A percentile compares a stretch with the other conserved stretches of the same genome.
These are phyloP conservation scores for Lasiosphaeria ovina DNA, from an alignment of 495 filamentous ascomycete species.

Conservation along the genomic window DNA sequence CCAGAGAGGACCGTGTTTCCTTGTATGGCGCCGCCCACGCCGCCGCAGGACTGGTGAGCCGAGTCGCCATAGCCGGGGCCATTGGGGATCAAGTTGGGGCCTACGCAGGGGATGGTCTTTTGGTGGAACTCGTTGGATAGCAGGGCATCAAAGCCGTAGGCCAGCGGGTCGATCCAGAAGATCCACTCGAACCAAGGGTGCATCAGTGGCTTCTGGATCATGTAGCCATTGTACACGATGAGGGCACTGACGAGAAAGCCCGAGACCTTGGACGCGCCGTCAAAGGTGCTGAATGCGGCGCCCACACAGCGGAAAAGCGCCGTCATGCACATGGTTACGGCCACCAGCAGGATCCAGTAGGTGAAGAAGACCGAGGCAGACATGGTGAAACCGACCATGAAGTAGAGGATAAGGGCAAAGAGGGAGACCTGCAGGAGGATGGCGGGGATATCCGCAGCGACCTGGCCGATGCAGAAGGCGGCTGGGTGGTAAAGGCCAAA, in stretches of 20 bases:
- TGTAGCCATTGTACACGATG: slow-evolving; percentile 73
- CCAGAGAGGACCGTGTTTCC: slow-evolving; percentile 57
- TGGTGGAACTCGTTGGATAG: slow-evolving; percentile 69
- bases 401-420: slow-evolving; percentile 76
- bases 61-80: slow-evolving; percentile 51
- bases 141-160: slow-evolving; percentile 69
- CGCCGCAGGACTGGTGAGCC: slow-evolving; percentile 57
- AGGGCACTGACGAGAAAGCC: slow-evolving; percentile 61
- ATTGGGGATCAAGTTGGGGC: slow-evolving; percentile 54
- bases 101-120: slow-evolving; percentile 47
- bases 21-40: slow-evolving; percentile 50
- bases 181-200: slow-evolving; percentile 77
- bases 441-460: slow-evolving; percentile 73
- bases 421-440: slow-evolving; percentile 67
- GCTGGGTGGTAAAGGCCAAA: slow-evolving; percentile 80
- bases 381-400: slow-evolving; percentile 64
- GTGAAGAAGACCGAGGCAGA: slow-evolving; percentile 81
- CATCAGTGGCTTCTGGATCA: slow-evolving; percentile 70
- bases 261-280: slow-evolving; percentile 49
- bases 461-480: slow-evolving; percentile 73
- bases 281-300: slow-evolving; percentile 59
- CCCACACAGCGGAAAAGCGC: slow-evolving; percentile 76
- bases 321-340: slow-evolving; percentile 55
- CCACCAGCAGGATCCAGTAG: slow-evolving; percentile 56
- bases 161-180: slow-evolving; percentile 70